Base-by-base conservation (phyloP, 352 stramenopile genomes). In the Pythium dissotocum region DNA sequence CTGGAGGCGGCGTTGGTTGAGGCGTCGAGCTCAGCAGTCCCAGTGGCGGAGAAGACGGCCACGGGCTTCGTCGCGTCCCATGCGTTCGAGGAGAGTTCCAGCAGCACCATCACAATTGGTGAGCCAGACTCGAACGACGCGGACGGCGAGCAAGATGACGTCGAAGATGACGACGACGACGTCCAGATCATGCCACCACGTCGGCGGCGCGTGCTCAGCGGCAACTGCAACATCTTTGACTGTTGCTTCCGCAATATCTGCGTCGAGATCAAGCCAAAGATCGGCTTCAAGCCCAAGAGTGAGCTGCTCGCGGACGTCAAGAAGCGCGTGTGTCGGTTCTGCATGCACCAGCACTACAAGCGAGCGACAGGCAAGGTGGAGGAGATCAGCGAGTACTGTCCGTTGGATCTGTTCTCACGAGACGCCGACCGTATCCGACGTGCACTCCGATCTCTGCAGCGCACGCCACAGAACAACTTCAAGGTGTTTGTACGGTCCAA, bases 321-420 rank as follows among this genome's bases (percentile, higher is more conserved):
- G 70, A 74, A 80, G 35, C 63, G 71, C 12, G 81, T 88, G 13
- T 93, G 88, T 52, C 85, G 87, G 18, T 97, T 97, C 63, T 95
- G 85, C 65, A 95, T 97, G 88, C 89, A 97, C 73, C 89, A 97
- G 58, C 83, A 93, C 59, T 91, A 91, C 72, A 95, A 97, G 76
- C 78, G 80, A 33, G 61, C 69, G 12, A 68, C 79, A 24, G 85
- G 81, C 48, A 94, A 95, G 56, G 80, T 95, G 28, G 82, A 91
- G 48, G 80, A 90, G 60, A 82, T 92, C 61, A 97, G 89, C 51
- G 72, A 86, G 70, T 97, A 95, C 63, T 94, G 83, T 58, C 89
- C 89, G 0, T 63, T 95, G 55, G 85, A 92, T 70, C 69, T 97
- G 38, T 97, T 95, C 56, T 94, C 89, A 4, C 71, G 77, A 21